These are phyloP conservation scores for Luffa aegyptiaca DNA, from an alignment of 306 rosid species.

Conservation along the genomic window DNA sequence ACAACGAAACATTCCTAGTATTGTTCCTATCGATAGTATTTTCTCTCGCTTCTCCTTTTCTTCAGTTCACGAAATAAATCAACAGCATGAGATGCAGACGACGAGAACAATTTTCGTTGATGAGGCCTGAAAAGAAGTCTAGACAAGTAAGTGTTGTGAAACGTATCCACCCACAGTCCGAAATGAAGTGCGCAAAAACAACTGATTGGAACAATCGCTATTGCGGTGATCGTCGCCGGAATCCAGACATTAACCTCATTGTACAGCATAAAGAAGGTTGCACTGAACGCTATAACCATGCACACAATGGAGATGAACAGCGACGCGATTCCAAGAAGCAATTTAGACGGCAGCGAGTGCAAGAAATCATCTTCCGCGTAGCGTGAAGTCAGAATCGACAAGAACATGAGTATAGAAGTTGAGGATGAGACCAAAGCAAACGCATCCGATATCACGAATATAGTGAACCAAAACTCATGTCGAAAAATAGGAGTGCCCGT, in stretches of 20 bases:
- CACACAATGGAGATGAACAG: conserved; percentile 1
- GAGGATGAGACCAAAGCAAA: background rate
- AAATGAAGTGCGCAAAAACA: background rate
- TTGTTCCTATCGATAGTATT: background rate
- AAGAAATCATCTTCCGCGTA: background rate
- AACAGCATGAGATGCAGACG: background rate
- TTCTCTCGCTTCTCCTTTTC: background rate
- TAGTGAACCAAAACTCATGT: background rate
- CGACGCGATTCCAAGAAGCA: background rate
- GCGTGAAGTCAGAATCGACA: background rate
- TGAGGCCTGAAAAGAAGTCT: background rate
- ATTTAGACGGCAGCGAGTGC: background rate
- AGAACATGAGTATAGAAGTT: background rate
- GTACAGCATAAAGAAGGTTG: background rate
- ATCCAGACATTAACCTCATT: background rate
- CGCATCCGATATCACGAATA: background rate
- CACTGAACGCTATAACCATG: conserved; percentile 3
- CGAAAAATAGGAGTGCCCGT: background rate
- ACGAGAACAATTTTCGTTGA: background rate
- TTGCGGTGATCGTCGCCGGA: background rate
- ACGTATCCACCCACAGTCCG: background rate
- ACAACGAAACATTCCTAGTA: background rate
- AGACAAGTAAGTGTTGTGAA: background rate
- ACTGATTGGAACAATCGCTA: background rate
- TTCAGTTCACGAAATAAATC: background rate